Conservation (phyloP, 2,329 filamentous ascomycete species). For the Epichloe coenophiala region DNA sequence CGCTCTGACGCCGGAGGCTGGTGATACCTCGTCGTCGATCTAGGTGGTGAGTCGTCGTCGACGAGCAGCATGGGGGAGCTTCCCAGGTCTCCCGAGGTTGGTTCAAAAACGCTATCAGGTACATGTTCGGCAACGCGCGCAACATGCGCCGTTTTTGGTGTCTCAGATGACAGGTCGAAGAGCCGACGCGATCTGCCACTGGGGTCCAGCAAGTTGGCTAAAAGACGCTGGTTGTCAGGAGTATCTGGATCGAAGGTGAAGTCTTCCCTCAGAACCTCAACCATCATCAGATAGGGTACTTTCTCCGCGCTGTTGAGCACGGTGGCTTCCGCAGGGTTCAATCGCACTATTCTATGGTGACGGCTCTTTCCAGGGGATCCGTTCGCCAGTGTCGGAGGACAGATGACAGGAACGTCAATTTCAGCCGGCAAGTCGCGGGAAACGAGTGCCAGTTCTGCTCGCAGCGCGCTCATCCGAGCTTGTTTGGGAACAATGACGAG, state of each 20-base stretch:
- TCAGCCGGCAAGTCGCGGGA: conserved; percentile 71
- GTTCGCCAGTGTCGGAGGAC: conserved; percentile 59
- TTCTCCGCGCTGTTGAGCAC: conserved; percentile 79
- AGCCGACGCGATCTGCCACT: conserved; percentile 44
- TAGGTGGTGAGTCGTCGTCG: conserved; percentile 30
- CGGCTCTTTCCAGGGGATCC: conserved; percentile 61
- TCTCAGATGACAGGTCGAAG: conserved; percentile 54
- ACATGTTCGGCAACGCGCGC: conserved; percentile 29
- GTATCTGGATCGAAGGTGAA: conserved; percentile 71
- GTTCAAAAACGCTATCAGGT: conserved; percentile 70
- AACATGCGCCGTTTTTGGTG: conserved; percentile 36
- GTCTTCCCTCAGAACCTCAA: conserved; percentile 69
- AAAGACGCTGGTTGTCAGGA: conserved; percentile 55
- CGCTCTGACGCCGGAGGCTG: conserved; percentile 31
- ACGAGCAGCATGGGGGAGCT: conserved; percentile 56
- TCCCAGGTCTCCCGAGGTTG: conserved; percentile 63
- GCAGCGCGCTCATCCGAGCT: conserved; percentile 65
- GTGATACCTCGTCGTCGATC: conserved; percentile 15
- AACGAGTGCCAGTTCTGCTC: conserved; percentile 69
- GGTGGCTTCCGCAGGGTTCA: conserved; percentile 74
- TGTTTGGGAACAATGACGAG: conserved; percentile 70
- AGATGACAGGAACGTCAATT: conserved; percentile 72
- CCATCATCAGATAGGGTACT: conserved; percentile 74
- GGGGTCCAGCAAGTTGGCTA: conserved; percentile 43
- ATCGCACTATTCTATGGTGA: conserved; percentile 69